Evolutionary conservation across 2,329 filamentous ascomycete species (phyloP).

Genomic region (Zymoseptoria brevis): DNA sequence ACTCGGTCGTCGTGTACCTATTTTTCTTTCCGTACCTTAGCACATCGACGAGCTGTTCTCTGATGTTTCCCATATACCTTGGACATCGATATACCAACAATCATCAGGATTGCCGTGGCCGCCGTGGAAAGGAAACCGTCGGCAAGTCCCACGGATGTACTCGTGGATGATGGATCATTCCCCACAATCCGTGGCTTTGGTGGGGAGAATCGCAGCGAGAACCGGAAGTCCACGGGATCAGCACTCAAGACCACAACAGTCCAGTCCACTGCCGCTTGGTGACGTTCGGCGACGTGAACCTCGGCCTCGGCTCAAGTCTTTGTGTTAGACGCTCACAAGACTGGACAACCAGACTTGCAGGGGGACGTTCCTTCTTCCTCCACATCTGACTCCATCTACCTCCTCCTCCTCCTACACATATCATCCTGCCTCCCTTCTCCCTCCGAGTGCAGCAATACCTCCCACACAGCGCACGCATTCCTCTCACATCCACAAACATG

Average conservation of each 20-base stretch:
- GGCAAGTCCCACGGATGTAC: background rate
- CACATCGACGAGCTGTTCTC: no score
- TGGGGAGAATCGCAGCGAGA: background rate
- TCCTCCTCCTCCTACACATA: constrained; percentile 1
- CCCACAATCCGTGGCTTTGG: background rate
- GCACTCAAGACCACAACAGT: background rate
- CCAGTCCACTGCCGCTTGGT: background rate
- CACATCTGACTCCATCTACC: constrained; percentile 3
- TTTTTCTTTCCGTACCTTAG: no score
- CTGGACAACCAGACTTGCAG: background rate
- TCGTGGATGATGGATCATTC: background rate
- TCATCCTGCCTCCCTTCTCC: background rate
- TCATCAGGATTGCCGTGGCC: background rate
- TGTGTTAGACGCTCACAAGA: background rate
- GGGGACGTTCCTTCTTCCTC: background rate
- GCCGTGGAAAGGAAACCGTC: background rate
- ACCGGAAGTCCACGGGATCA: background rate
- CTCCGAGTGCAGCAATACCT: background rate
- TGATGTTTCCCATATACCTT: background rate
- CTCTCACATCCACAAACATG: constrained; percentile 38
- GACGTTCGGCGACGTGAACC: background rate
- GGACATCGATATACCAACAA: background rate
- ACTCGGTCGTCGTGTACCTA: background rate
- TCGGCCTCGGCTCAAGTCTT: background rate
- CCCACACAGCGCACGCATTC: background rate